phyloP scores from a whole-genome alignment of 1,284 basidiomycete genomes.

The Cryptococcus sp. region DNA sequence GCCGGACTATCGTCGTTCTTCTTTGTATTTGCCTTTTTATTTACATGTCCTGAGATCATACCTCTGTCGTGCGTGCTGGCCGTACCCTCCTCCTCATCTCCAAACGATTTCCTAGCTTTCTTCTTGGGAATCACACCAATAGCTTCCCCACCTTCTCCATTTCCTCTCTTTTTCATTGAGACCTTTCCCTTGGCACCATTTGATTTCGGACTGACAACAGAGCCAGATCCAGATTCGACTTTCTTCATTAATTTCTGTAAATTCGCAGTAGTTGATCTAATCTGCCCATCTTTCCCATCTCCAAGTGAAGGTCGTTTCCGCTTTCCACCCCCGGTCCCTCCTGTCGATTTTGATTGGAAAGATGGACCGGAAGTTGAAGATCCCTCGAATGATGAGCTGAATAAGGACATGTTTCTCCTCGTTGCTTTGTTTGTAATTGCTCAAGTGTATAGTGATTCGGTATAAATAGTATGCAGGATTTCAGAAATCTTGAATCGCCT shows the following conservation, averaged over 20 bases:
- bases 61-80: no score
- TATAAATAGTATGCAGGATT: no score
- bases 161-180: no score
- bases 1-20: conserved; percentile 18
- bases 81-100: no score
- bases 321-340: conserved; percentile 47
- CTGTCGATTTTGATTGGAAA: not conserved
- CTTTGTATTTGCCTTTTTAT: not conserved
- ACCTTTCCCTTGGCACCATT: conserved; percentile 22
- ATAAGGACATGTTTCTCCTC: conserved; percentile 46
- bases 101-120: conserved; percentile 10
- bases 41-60: not conserved
- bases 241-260: conserved; percentile 71
- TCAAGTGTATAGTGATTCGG: not conserved
- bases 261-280: conserved; percentile 57
- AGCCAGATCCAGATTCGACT: conserved; percentile 49
- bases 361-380: conserved; percentile 17
- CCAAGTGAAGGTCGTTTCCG: conserved; percentile 57
- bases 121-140: conserved; percentile 18
- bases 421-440: no score
- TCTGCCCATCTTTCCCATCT: conserved; percentile 41
- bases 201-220: no score
- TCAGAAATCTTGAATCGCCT: no score
- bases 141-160: conserved; percentile 21
- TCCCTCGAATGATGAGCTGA: conserved; percentile 38